Evolutionary conservation across 371 early-diverging fungal species (phyloP), one percentile per base, ranked within the genome.

Genomic region (Lichtheimia corymbifera): DNA sequence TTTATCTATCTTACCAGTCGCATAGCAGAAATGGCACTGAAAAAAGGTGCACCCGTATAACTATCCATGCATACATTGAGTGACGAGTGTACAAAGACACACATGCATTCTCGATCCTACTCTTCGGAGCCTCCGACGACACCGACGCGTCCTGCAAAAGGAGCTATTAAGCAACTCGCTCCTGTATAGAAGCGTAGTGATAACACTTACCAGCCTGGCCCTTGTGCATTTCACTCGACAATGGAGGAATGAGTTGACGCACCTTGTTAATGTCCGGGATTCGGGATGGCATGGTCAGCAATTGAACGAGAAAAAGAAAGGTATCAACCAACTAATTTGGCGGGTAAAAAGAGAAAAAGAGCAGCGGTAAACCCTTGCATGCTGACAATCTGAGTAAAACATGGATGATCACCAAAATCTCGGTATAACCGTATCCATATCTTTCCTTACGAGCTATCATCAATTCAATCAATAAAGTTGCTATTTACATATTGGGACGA

Each of bases 21-120:
- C 62, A 97, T 85, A 0, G 97, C 83, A 2, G 92, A 69, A 57
- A 89, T 88, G 0, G 84, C 91, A 11, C 91, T 91, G 76, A 93
- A 99, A 70, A 85, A 97, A 3, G 98, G 98, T 3, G 99, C 99
- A 1, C 99, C 97, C 1, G 96, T 93, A 74, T 93, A 95, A 51
- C 88, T 85, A 53, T 41, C 59, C 17, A 40, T 24, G 51, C 54
- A 47, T 56, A 25, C 45, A 50, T 40, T 35, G 11, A 56, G 24
- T 41, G 2, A 47, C 17, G 1, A 15, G 14, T 9, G 0, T 22
- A 22, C 22, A 22, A 22, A 22, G 22, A 22, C 22, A 53, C 1
- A 5, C 0, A 18, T 14, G 67, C 80, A 54, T 9, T 35, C 28
- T 28, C 35, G 35, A 35, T 35, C 35, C 35, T 79, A 89, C 87